Percentiles rank a stretch among this genome's conserved stretches.
These are phyloP conservation scores for Psilocybe cyanescens DNA, from an alignment of 768 basidiomycete species.

Conservation along the genomic window DNA sequence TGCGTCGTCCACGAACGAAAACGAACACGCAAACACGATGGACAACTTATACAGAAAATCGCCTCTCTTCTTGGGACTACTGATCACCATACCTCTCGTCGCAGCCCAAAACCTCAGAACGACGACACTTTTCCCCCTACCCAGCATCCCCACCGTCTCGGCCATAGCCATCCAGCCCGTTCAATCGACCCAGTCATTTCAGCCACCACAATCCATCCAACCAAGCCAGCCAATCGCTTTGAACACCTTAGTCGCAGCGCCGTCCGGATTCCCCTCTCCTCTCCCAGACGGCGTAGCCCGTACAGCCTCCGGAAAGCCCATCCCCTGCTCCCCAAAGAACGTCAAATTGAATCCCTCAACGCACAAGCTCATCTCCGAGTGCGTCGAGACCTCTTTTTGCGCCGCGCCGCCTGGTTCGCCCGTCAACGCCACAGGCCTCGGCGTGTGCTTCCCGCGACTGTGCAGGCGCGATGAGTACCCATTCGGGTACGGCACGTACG, in stretches of 20 bases:
- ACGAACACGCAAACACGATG: not conserved
- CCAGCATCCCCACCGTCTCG: not conserved
- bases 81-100: not conserved
- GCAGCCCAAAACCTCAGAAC: conserved; percentile 3
- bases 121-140: conserved; percentile 1
- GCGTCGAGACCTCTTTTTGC: conserved; percentile 63
- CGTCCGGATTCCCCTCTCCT: not conserved
- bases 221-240: conserved; percentile 3
- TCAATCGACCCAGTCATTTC: not conserved
- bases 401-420: conserved; percentile 31
- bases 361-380: conserved; percentile 64
- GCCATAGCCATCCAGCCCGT: not conserved
- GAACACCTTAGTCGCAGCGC: not conserved
- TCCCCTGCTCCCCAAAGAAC: conserved; percentile 45
- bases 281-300: conserved; percentile 21
- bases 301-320: conserved; percentile 28
- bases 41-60: not conserved
- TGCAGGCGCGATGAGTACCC: conserved; percentile 69
- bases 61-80: not conserved
- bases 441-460: conserved; percentile 54
- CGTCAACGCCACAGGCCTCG: conserved; percentile 28
- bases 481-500: conserved; percentile 45
- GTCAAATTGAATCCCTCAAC: conserved; percentile 56
- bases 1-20: not conserved
- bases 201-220: not conserved